These are phyloP conservation scores for Bruguiera gymnorhiza DNA, from an alignment of 345 rosid genomes.

Conservation along the genomic window DNA sequence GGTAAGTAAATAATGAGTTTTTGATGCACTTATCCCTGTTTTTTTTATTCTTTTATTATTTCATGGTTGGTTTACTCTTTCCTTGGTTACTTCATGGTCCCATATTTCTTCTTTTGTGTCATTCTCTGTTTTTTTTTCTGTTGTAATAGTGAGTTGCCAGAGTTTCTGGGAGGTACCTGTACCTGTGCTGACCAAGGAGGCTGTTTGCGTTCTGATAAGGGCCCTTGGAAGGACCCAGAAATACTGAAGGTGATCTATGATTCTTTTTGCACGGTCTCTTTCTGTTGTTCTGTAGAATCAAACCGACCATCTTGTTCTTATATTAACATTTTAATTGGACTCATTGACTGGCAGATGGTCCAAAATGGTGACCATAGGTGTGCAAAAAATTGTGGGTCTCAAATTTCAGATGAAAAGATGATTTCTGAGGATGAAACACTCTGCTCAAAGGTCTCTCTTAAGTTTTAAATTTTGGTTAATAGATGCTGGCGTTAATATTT, in stretches of 20 bases:
- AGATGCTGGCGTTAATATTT: neutral
- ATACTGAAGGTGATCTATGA: constrained; percentile 54
- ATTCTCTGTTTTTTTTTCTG: constrained; percentile 2
- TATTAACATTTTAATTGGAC: neutral
- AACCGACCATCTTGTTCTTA: neutral
- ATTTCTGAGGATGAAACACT: constrained; percentile 42
- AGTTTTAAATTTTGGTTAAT: neutral
- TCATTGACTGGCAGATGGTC: constrained; percentile 52
- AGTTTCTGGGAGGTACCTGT: constrained; percentile 87
- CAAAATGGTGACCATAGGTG: constrained; percentile 70
- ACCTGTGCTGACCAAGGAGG: constrained; percentile 84
- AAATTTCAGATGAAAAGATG: constrained; percentile 39
- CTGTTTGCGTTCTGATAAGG: constrained; percentile 90
- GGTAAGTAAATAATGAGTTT: constrained; percentile 30
- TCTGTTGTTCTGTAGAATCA: neutral
- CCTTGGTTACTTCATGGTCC: neutral
- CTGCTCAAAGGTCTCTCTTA: constrained; percentile 39
- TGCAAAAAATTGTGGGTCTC: constrained; percentile 29
- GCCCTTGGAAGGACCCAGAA: constrained; percentile 84
- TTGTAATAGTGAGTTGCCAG: constrained; percentile 71
- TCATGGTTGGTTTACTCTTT: neutral
- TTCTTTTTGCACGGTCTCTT: neutral
- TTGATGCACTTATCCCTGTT: neutral
- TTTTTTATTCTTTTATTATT: neutral
- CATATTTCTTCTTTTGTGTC: neutral